Conservation (phyloP, 2,329 filamentous ascomycete species). For the Claviceps paspali region DNA sequence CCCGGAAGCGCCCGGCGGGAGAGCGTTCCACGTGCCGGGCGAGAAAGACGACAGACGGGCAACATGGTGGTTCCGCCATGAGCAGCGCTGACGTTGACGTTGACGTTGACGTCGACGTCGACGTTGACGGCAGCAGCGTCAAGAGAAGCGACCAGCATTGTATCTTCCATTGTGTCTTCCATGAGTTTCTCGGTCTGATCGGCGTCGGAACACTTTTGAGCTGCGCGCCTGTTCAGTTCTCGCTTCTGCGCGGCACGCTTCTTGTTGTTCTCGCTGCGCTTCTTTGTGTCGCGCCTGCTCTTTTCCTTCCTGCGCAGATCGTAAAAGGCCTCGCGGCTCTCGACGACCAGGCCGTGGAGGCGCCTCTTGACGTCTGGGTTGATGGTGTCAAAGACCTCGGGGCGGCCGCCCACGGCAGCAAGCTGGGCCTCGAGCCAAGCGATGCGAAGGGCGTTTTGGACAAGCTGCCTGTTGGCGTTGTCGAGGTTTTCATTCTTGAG, state of each 20-base stretch:
- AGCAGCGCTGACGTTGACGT: not conserved
- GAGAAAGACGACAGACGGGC: not conserved
- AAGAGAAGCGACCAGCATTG: not conserved
- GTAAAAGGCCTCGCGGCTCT: not conserved
- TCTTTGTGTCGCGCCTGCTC: not conserved
- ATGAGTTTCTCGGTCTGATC: not conserved
- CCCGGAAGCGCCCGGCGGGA: not conserved
- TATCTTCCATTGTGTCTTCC: not conserved
- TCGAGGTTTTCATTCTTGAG: slow-evolving; percentile 8
- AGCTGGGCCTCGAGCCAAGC: slow-evolving; percentile 5
- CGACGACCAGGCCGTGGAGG: not conserved
- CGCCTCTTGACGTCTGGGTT: not conserved
- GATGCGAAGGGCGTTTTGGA: slow-evolving; percentile 7
- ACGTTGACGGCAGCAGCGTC: not conserved
- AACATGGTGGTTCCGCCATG: not conserved
- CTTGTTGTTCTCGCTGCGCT: slow-evolving; percentile 2
- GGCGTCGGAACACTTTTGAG: slow-evolving; percentile 2
- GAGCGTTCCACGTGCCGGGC: not conserved
- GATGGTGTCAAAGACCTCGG: slow-evolving; percentile 2
- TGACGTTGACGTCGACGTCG: not conserved
- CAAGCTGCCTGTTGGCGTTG: slow-evolving; percentile 2
- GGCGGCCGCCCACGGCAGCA: slow-evolving; percentile 2
- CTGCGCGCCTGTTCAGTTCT: slow-evolving; percentile 3
- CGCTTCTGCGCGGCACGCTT: slow-evolving; percentile 3
- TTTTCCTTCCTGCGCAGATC: slow-evolving; percentile 3